Conservation (phyloP, 2,329 filamentous ascomycete genomes). For the Fusarium brevicatenulatum region DNA sequence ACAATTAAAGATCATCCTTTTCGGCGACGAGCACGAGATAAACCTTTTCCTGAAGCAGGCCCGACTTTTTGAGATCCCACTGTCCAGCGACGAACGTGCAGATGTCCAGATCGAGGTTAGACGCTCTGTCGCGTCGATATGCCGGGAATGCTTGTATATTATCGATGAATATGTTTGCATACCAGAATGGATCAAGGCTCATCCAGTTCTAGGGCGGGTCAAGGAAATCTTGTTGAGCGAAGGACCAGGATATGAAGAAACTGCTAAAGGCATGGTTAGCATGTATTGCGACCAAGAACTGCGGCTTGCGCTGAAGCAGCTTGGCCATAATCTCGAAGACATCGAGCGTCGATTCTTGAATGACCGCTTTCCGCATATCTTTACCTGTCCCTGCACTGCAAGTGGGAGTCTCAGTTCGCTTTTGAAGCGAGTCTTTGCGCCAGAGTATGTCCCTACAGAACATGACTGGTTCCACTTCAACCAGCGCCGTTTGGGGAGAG, state of each 20-base stretch:
- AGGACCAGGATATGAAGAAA: not conserved
- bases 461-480: not conserved
- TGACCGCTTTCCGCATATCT: not conserved
- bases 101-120: not conserved
- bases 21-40: not conserved
- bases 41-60: not conserved
- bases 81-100: rapidly evolving
- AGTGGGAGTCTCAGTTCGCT: not conserved
- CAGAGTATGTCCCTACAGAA: not conserved
- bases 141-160: not conserved
- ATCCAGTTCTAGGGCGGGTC: not conserved
- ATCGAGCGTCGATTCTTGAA: not conserved
- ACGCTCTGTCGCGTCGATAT: not conserved
- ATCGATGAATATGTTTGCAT: rapidly evolving
- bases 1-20: not conserved
- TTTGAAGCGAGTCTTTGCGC: not conserved
- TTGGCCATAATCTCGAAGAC: not conserved
- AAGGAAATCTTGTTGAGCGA: not conserved
- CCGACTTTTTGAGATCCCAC: not conserved
- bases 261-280: not conserved
- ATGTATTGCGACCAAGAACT: not conserved
- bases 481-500: not conserved
- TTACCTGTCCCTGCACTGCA: not conserved
- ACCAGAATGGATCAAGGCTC: not conserved
- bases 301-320: not conserved